phyloP scores from a whole-genome alignment of 208 protist genomes.

The Trichomonas gallinae region DNA sequence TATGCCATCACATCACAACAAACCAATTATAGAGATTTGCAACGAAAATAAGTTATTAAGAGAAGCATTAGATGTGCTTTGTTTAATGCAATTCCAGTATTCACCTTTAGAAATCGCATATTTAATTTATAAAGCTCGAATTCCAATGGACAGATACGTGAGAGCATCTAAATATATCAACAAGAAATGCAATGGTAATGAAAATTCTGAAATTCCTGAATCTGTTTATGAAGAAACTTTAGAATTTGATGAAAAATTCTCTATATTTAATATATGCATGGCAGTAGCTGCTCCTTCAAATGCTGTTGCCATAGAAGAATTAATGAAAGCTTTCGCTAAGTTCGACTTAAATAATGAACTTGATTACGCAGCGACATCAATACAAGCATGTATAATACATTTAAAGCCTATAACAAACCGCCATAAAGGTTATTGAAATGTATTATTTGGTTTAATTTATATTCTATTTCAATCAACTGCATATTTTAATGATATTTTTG shows the following conservation, averaged over 20 bases:
- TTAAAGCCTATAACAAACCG: too few species aligned
- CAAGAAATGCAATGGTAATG: background rate
- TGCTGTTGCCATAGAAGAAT: background rate
- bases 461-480: too few species aligned
- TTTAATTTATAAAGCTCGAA: background rate
- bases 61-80: background rate
- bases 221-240: background rate
- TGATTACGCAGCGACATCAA: background rate
- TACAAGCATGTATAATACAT: too few species aligned
- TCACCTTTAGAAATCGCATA: background rate
- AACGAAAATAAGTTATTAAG: background rate
- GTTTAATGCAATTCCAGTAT: background rate
- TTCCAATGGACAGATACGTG: background rate
- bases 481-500: too few species aligned
- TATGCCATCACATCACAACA: background rate
- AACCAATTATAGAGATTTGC: background rate
- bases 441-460: too few species aligned
- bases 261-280: background rate
- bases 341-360: background rate
- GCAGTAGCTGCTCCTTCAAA: background rate
- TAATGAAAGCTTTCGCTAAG: background rate
- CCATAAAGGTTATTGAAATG: too few species aligned
- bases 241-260: background rate
- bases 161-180: background rate
- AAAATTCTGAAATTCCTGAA: background rate